Conservation (phyloP, 768 basidiomycete species). For the Pulveroboletus frians region DNA sequence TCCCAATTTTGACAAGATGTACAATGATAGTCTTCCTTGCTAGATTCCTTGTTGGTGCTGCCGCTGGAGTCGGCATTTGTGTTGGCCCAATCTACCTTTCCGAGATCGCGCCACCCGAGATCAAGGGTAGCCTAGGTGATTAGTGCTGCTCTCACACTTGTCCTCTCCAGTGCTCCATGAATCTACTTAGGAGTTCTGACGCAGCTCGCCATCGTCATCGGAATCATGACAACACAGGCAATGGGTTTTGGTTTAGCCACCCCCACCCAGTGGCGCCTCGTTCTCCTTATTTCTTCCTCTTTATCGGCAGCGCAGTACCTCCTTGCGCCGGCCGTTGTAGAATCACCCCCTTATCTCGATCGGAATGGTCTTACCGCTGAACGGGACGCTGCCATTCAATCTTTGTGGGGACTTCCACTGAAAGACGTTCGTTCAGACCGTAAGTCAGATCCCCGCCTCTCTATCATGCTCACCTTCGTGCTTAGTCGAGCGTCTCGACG, state of each 20-base stretch:
- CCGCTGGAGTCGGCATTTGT: conserved; percentile 68
- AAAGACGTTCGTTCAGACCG: conserved; percentile 24
- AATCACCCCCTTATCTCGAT: conserved; percentile 68
- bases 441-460: conserved; percentile 12
- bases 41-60: conserved; percentile 64
- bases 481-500: conserved; percentile 24
- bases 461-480: conserved; percentile 1
- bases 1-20: not conserved
- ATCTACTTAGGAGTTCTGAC: conserved; percentile 60
- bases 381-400: conserved; percentile 39
- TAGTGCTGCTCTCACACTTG: conserved; percentile 23
- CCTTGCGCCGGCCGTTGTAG: conserved; percentile 49
- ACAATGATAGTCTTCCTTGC: not conserved
- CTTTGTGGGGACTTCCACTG: conserved; percentile 49
- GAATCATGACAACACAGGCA: conserved; percentile 81
- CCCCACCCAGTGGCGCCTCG: conserved; percentile 63
- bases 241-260: conserved; percentile 69
- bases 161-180: not conserved
- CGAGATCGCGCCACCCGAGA: conserved; percentile 74
- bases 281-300: conserved; percentile 56
- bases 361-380: conserved; percentile 46
- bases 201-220: conserved; percentile 78
- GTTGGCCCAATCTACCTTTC: conserved; percentile 83
- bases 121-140: conserved; percentile 70
- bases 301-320: conserved; percentile 57